Evolutionary conservation across 352 stramenopile genomes (phyloP).

Genomic region (Globisporangium acanthophoron): DNA sequence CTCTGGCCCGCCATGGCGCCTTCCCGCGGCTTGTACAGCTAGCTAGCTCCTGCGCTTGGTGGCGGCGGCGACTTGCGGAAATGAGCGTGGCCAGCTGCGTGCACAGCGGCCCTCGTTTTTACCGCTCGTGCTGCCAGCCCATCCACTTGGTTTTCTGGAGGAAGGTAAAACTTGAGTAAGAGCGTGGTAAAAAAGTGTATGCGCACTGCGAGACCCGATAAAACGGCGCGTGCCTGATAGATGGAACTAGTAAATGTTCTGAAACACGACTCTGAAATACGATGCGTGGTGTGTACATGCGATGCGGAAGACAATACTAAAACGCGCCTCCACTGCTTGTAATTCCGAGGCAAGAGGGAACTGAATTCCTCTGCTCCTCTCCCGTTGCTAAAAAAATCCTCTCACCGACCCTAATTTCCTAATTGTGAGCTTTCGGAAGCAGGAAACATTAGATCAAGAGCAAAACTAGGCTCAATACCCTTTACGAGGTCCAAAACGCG

Average conservation of each 20-base stretch:
- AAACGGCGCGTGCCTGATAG: background rate
- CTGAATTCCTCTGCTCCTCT: conserved; percentile 25
- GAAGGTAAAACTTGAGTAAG: background rate
- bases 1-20: conserved; percentile 30
- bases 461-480: no score
- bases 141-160: background rate
- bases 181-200: background rate
- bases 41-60: background rate
- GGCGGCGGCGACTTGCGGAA: background rate
- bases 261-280: background rate
- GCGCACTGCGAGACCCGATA: background rate
- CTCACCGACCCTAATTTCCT: conserved; percentile 17
- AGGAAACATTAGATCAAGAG: no score
- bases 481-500: no score
- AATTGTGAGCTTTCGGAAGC: no score
- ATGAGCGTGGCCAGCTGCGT: background rate
- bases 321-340: conserved; percentile 6
- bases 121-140: background rate
- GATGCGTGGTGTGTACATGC: background rate
- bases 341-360: no score
- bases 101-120: background rate
- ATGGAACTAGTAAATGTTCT: no score
- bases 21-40: no score
- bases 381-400: conserved; percentile 22
- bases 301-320: background rate